A percentile compares a stretch with the other conserved stretches of the same genome.
Conservation (phyloP, 2,329 filamentous ascomycete species). For the Camptophora hylomeconis region DNA sequence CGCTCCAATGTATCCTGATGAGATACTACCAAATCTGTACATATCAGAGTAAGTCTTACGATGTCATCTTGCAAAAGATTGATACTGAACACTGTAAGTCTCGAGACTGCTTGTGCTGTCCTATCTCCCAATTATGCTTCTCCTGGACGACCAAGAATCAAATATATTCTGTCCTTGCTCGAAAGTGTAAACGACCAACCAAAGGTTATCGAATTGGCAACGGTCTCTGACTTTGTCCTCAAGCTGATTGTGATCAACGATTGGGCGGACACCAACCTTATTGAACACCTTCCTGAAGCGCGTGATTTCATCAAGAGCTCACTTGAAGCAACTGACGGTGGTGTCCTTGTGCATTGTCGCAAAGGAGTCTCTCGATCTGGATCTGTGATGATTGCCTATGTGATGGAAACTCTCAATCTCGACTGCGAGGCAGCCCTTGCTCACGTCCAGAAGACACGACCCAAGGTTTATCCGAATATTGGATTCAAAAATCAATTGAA, state of each 20-base stretch:
- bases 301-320: constrained; percentile 9
- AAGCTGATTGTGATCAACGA: constrained; percentile 10
- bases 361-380: constrained; percentile 12
- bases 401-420: constrained; percentile 12
- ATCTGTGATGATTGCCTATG: constrained; percentile 9
- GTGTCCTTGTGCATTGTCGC: constrained; percentile 13
- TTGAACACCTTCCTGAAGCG: constrained; percentile 8
- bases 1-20: constrained; percentile 12
- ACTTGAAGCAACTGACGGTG: constrained; percentile 9
- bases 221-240: constrained; percentile 11
- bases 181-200: constrained; percentile 8
- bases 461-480: constrained; percentile 10
- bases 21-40: constrained; percentile 11
- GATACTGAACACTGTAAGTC: constrained; percentile 5
- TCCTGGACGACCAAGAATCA: constrained; percentile 9
- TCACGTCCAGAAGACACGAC: constrained; percentile 7
- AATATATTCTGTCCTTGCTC: constrained; percentile 11
- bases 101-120: constrained; percentile 12
- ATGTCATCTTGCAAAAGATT: neutral
- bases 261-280: constrained; percentile 6
- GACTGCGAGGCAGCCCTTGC: constrained; percentile 11
- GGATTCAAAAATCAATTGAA: constrained; percentile 11
- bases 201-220: constrained; percentile 9
- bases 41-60: constrained; percentile 10
- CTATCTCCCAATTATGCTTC: constrained; percentile 11